These are phyloP conservation scores for Kandelia obovata DNA, from an alignment of 345 rosid species.

Conservation along the genomic window DNA sequence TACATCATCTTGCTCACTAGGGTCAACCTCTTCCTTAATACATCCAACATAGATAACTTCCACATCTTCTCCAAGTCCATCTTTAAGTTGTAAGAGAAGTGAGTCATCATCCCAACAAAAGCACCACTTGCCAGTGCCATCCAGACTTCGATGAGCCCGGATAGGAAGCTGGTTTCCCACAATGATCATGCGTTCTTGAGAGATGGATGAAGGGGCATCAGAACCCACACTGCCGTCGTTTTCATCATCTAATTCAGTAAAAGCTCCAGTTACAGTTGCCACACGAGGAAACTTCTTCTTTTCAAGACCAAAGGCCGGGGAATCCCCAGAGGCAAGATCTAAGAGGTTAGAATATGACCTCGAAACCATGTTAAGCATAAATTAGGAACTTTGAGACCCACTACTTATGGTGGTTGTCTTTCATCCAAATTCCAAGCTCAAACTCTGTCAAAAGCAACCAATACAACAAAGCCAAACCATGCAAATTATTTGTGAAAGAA, in stretches of 20 bases:
- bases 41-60: constrained; percentile 92
- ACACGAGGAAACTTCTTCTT: constrained; percentile 81
- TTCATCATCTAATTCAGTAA: constrained; percentile 81
- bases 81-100: constrained; percentile 86
- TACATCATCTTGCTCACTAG: constrained; percentile 70
- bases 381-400: constrained; percentile 9
- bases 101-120: constrained; percentile 96
- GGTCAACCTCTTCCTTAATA: constrained; percentile 65
- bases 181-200: constrained; percentile 76
- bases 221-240: constrained; percentile 66
- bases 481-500: background rate
- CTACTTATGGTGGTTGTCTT: constrained; percentile 6
- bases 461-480: background rate
- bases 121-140: constrained; percentile 44
- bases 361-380: constrained; percentile 52
- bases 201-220: constrained; percentile 76
- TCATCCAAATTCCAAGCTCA: constrained; percentile 11
- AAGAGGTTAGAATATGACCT: constrained; percentile 91
- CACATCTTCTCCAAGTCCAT: constrained; percentile 80
- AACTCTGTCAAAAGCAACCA: constrained; percentile 4
- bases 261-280: constrained; percentile 81
- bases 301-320: constrained; percentile 53
- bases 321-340: constrained; percentile 77
- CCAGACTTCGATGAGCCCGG: constrained; percentile 47
- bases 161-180: constrained; percentile 96